Conservation (phyloP, 2,329 filamentous ascomycete genomes). For the Boeremia lycopersici region DNA sequence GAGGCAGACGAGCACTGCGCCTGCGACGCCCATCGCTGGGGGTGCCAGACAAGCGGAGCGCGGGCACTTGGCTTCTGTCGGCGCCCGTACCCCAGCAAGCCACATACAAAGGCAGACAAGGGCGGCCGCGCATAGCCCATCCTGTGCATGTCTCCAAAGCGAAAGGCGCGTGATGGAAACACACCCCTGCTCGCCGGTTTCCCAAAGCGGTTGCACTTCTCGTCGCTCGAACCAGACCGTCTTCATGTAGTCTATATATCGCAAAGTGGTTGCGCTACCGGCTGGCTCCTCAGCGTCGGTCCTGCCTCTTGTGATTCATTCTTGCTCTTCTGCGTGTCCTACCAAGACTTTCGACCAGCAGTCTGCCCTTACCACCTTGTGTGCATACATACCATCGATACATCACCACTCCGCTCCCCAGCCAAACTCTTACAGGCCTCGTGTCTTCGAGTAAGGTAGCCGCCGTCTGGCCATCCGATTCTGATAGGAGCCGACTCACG, state of each 20-base stretch:
- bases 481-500: constrained; percentile 18
- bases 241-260: constrained; percentile 18
- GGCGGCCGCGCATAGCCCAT: constrained; percentile 14
- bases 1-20: constrained; percentile 15
- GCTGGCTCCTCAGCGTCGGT: constrained; percentile 1
- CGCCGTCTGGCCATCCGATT: constrained; percentile 5
- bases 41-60: constrained; percentile 16
- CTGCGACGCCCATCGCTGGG: constrained; percentile 8
- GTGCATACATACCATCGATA: constrained; percentile 8
- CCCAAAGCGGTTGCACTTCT: constrained; percentile 16
- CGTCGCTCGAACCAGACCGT: constrained; percentile 9
- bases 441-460: constrained; percentile 9
- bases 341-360: constrained; percentile 12
- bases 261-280: constrained; percentile 16
- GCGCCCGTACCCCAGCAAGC: constrained; percentile 6
- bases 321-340: constrained; percentile 6
- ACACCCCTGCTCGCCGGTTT: constrained; percentile 12
- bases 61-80: constrained; percentile 4
- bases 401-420: constrained; percentile 11
- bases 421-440: constrained; percentile 1
- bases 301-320: not conserved
- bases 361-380: constrained; percentile 2
- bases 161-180: constrained; percentile 21
- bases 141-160: constrained; percentile 17
- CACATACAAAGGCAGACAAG: constrained; percentile 10